These are phyloP conservation scores for Neurospora sp. DNA, from an alignment of 495 filamentous ascomycete species.

Conservation along the genomic window DNA sequence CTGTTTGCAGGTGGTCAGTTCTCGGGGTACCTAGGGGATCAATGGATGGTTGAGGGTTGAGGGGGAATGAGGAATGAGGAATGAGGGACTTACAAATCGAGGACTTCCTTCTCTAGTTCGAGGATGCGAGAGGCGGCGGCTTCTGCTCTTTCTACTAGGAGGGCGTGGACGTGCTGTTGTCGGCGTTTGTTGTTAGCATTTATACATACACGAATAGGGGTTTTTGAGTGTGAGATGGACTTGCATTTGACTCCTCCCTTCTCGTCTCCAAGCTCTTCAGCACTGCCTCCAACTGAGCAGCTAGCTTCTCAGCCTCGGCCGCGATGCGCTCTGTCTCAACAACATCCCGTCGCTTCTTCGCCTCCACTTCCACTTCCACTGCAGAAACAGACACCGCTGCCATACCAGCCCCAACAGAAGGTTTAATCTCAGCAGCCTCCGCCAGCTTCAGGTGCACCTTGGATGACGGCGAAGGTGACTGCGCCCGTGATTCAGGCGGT, in stretches of 20 bases:
- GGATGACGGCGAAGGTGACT: neutral
- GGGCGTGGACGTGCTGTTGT: slow-evolving; percentile 40
- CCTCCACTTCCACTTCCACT: neutral
- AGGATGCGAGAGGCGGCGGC: slow-evolving; percentile 42
- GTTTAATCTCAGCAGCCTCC: slow-evolving; percentile 2
- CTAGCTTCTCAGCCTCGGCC: slow-evolving; percentile 30
- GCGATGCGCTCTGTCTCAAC: slow-evolving; percentile 20
- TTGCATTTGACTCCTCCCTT: slow-evolving; percentile 41
- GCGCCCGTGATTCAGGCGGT: slow-evolving; percentile 1
- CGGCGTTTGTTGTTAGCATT: neutral
- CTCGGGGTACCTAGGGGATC: neutral
- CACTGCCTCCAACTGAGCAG: slow-evolving; percentile 25
- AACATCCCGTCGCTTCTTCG: slow-evolving; percentile 7
- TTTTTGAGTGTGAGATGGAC: slow-evolving; percentile 2
- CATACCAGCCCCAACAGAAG: neutral
- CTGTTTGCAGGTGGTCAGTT: slow-evolving; percentile 3
- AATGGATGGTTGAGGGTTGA: neutral
- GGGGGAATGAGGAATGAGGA: neutral
- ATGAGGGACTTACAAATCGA: slow-evolving; percentile 32
- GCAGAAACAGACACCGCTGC: neutral
- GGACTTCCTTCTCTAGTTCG: slow-evolving; percentile 36
- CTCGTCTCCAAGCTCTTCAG: slow-evolving; percentile 29
- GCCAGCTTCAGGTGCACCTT: slow-evolving; percentile 3
- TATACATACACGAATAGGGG: neutral
- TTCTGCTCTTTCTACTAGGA: slow-evolving; percentile 41